Evolutionary conservation across 768 basidiomycete species (phyloP).

Genomic region (Gloeophyllum trabeum): DNA sequence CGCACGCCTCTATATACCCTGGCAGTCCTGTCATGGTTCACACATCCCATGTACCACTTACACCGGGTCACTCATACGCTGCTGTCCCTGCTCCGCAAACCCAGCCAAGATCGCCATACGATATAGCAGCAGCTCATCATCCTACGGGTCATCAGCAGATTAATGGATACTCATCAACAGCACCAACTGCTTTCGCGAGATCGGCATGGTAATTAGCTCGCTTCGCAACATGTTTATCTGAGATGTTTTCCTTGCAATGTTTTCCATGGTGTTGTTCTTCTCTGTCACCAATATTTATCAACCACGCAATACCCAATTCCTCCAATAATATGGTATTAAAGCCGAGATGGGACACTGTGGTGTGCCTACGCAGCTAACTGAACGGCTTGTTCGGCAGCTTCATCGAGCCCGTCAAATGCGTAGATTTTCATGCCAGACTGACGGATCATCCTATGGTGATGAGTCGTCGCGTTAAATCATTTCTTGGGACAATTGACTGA

Average conservation of each 20-base stretch:
- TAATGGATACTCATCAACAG: slow-evolving; percentile 27
- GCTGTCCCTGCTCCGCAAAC: slow-evolving; percentile 7
- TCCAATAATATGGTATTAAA: no score
- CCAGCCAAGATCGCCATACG: slow-evolving; percentile 2
- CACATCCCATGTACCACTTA: slow-evolving; percentile 22
- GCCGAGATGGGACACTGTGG: no score
- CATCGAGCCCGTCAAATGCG: slow-evolving; percentile 87
- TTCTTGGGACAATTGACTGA: neutral
- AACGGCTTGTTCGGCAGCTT: slow-evolving; percentile 77
- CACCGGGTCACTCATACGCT: slow-evolving; percentile 20
- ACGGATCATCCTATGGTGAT: slow-evolving; percentile 95
- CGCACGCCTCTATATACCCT: slow-evolving; percentile 41
- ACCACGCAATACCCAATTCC: no score
- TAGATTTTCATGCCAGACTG: slow-evolving; percentile 89
- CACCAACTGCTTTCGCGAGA: slow-evolving; percentile 31
- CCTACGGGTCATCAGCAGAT: slow-evolving; percentile 16
- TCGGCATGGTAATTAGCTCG: slow-evolving; percentile 37
- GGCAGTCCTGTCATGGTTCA: slow-evolving; percentile 63
- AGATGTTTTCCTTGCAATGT: slow-evolving; percentile 9
- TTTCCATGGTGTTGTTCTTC: slow-evolving; percentile 6
- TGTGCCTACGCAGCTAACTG: slow-evolving; percentile 52
- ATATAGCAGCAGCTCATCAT: slow-evolving; percentile 18
- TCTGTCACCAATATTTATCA: no score
- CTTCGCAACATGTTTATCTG: slow-evolving; percentile 7
- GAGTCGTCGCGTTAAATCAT: no score